Percentiles rank a stretch among this genome's conserved stretches.
phyloP scores from a whole-genome alignment of 2,329 filamentous ascomycete species.

The Xylariaceae sp. region DNA sequence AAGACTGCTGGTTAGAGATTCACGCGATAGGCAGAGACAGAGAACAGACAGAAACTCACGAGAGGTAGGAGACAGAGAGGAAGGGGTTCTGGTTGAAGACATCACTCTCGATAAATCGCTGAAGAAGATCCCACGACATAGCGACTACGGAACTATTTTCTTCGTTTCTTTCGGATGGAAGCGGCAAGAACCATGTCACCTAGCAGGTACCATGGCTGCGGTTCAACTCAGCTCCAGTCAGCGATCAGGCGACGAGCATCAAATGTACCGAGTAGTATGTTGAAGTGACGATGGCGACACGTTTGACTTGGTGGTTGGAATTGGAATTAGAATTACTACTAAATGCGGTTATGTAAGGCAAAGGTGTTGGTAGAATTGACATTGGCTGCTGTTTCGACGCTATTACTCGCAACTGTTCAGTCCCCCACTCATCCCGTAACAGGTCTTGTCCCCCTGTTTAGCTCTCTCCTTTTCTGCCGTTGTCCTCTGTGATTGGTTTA shows the following conservation, averaged over 20 bases:
- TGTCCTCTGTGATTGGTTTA: too few species aligned
- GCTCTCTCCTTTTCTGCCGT: too few species aligned
- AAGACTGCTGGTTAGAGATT: too few species aligned
- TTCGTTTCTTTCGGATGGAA: slow-evolving; percentile 20
- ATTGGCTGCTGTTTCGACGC: too few species aligned
- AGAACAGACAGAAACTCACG: slow-evolving; percentile 51
- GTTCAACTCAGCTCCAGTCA: slow-evolving; percentile 17
- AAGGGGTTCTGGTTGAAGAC: slow-evolving; percentile 91
- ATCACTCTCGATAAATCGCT: slow-evolving; percentile 88
- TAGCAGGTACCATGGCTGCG: slow-evolving; percentile 30
- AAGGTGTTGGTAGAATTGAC: too few species aligned
- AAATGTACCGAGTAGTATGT: too few species aligned
- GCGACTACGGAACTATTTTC: slow-evolving; percentile 27
- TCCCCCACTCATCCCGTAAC: too few species aligned
- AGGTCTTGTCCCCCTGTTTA: too few species aligned
- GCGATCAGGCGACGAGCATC: slow-evolving; percentile 9
- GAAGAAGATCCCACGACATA: slow-evolving; percentile 84
- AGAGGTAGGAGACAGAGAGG: slow-evolving; percentile 82
- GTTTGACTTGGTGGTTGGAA: slow-evolving; percentile 13
- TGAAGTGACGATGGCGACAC: too few species aligned
- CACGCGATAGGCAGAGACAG: slow-evolving; percentile 5
- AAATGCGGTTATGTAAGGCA: too few species aligned
- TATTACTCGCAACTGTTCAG: too few species aligned
- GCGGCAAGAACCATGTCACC: slow-evolving; percentile 31
- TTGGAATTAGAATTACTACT: slow-evolving; percentile 15